phyloP scores from a whole-genome alignment of 208 protist genomes.

The Wallacemonas sp. region DNA sequence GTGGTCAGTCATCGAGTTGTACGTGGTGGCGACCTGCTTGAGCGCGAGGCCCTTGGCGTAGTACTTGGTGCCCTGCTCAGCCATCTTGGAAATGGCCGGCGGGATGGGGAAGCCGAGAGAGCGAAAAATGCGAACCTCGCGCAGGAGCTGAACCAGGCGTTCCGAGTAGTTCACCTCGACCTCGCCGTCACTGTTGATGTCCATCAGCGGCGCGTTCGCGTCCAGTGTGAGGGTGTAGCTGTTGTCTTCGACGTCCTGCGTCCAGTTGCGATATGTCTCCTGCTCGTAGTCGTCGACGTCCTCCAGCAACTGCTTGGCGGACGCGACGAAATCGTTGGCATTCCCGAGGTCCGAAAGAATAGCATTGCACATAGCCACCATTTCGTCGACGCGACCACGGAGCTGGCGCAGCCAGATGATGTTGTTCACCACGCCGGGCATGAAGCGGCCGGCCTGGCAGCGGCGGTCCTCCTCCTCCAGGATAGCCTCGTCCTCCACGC shows the following conservation, averaged over 20 bases:
- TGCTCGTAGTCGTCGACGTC: slow-evolving; percentile 89
- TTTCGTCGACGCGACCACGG: slow-evolving; percentile 70
- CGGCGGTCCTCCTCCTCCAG: slow-evolving; percentile 86
- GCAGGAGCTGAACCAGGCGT: slow-evolving; percentile 86
- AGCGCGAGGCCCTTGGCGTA: slow-evolving; percentile 85
- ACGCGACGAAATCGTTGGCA: slow-evolving; percentile 56
- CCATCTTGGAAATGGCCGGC: slow-evolving; percentile 50
- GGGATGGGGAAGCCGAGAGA: slow-evolving; percentile 81
- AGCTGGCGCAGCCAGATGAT: slow-evolving; percentile 92
- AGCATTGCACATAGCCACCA: slow-evolving; percentile 73
- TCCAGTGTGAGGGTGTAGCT: slow-evolving; percentile 73
- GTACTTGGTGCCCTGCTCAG: slow-evolving; percentile 81
- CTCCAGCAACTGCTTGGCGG: slow-evolving; percentile 61
- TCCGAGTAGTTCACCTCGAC: slow-evolving; percentile 92
- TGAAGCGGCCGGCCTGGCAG: slow-evolving; percentile 88
- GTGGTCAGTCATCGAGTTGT: slow-evolving; percentile 91
- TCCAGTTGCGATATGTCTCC: slow-evolving; percentile 85
- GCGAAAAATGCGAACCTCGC: slow-evolving; percentile 87
- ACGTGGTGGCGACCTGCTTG: slow-evolving; percentile 93
- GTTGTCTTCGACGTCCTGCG: slow-evolving; percentile 71
- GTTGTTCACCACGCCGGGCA: slow-evolving; percentile 92
- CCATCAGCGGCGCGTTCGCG: slow-evolving; percentile 83
- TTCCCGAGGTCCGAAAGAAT: slow-evolving; percentile 81
- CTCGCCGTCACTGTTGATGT: slow-evolving; percentile 74
- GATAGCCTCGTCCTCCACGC: slow-evolving; percentile 66